These are phyloP conservation scores for Cucumis cinereus DNA, from an alignment of 306 rosid genomes.

Conservation along the genomic window DNA sequence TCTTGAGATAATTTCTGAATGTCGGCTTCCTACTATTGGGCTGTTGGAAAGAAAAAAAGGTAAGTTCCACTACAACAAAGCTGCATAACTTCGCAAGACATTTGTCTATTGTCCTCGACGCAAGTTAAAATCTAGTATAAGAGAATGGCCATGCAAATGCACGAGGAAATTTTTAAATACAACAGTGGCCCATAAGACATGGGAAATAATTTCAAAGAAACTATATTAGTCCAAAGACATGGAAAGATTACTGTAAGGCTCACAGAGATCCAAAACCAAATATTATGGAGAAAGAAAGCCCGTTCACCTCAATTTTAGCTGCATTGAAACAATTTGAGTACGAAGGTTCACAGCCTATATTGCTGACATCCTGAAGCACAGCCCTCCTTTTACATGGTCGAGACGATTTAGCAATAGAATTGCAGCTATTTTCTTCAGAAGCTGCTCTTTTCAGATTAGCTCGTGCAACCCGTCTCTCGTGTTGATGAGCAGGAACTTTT, in stretches of 20 bases:
- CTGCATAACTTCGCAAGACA: background rate
- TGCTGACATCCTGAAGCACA: slow-evolving; percentile 62
- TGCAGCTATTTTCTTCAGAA: slow-evolving; percentile 14
- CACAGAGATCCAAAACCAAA: slow-evolving; percentile 7
- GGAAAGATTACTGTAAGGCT: background rate
- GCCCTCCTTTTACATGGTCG: slow-evolving; percentile 44
- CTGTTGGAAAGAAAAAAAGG: slow-evolving; percentile 19
- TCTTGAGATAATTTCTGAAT: slow-evolving; percentile 20
- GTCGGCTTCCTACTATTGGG: slow-evolving; percentile 34
- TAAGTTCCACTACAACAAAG: background rate
- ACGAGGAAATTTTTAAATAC: background rate
- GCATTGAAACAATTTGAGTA: slow-evolving; percentile 31
- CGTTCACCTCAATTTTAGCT: slow-evolving; percentile 48
- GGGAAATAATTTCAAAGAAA: background rate
- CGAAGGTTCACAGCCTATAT: slow-evolving; percentile 36
- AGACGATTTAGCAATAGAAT: slow-evolving; percentile 23
- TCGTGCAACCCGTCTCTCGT: slow-evolving; percentile 26
- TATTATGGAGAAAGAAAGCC: background rate
- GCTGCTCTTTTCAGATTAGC: slow-evolving; percentile 34
- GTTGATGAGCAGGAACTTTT: slow-evolving; percentile 23
- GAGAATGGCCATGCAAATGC: background rate
- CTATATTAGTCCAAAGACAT: background rate
- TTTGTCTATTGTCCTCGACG: background rate
- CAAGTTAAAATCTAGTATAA: background rate
- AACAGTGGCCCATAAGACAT: background rate